Evolutionary conservation across 2,329 filamentous ascomycete species (phyloP).

Genomic region (Fusarium sp.): DNA sequence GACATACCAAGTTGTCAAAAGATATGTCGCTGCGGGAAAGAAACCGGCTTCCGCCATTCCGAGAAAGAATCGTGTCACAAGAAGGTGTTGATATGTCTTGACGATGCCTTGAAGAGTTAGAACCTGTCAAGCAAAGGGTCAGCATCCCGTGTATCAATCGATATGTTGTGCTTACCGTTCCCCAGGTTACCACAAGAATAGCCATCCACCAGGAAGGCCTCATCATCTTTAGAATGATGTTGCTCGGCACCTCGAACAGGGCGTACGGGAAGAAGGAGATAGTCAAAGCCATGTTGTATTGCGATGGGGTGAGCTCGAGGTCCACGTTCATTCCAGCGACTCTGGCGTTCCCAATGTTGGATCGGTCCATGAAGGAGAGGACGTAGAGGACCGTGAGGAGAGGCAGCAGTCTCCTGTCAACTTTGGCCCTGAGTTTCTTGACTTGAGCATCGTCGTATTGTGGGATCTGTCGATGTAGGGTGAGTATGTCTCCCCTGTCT

Average conservation of each 20-base stretch:
- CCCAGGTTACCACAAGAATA: conserved; percentile 2
- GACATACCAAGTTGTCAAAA: conserved; percentile 28
- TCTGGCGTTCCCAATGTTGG: conserved; percentile 46
- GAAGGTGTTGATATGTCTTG: neutral
- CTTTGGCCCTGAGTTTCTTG: neutral
- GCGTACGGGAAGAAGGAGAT: conserved; percentile 43
- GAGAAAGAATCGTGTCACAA: conserved; percentile 6
- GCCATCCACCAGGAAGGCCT: conserved; percentile 12
- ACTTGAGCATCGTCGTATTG: neutral
- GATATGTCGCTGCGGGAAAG: conserved; percentile 7
- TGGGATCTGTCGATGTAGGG: neutral
- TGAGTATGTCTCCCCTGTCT: neutral
- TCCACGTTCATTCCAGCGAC: conserved; percentile 44
- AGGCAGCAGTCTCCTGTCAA: neutral
- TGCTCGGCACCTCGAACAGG: conserved; percentile 26
- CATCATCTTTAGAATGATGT: conserved; percentile 22
- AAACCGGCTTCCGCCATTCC: conserved; percentile 11
- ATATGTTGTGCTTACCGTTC: neutral
- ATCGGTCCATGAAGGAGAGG: conserved; percentile 44
- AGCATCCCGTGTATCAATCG: neutral
- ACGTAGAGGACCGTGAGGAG: conserved; percentile 39
- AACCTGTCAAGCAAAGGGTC: neutral
- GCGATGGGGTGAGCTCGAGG: conserved; percentile 47
- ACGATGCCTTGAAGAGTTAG: conserved; percentile 8
- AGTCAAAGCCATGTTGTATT: conserved; percentile 68